A percentile compares a stretch with the other conserved stretches of the same genome.
These are phyloP conservation scores for Thalassiosira mediterranea DNA, from an alignment of 352 stramenopile genomes.

Conservation along the genomic window DNA sequence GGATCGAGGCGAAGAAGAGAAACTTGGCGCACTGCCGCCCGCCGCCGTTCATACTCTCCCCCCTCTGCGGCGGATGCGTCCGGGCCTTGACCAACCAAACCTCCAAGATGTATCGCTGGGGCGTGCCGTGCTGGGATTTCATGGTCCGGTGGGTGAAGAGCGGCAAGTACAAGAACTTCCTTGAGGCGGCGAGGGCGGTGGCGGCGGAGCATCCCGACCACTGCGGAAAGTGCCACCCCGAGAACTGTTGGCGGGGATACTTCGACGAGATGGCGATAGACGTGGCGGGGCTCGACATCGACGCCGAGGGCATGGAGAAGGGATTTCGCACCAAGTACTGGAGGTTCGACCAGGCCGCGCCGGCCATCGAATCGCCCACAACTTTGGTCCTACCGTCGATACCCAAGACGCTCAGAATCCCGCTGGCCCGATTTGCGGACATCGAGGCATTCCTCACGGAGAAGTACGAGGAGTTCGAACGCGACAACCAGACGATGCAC, in stretches of 20 bases:
- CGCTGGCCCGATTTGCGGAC: not conserved
- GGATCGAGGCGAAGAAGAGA: constrained; percentile 2
- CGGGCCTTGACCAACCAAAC: not conserved
- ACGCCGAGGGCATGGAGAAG: not conserved
- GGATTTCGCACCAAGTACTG: constrained; percentile 15
- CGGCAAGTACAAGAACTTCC: not conserved
- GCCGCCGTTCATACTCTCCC: not conserved
- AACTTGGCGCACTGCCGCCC: constrained; percentile 3
- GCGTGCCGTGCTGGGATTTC: constrained; percentile 2
- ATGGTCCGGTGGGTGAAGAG: not conserved
- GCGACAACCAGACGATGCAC: constrained; percentile 1
- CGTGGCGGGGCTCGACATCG: not conserved
- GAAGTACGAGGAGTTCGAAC: constrained; percentile 11
- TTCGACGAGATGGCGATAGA: not conserved
- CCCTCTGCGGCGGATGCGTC: constrained; percentile 1
- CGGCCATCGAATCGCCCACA: not conserved
- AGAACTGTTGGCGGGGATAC: not conserved
- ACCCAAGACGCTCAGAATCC: constrained; percentile 7
- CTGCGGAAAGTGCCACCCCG: not conserved
- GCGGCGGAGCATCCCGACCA: not conserved
- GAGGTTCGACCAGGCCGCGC: constrained; percentile 15
- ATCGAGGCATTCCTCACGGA: constrained; percentile 19
- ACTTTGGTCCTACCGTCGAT: constrained; percentile 9
- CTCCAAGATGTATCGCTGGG: constrained; percentile 1
- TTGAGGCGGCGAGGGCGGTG: not conserved